Percentiles rank a stretch among this genome's conserved stretches.
Evolutionary conservation across 2,329 filamentous ascomycete genomes (phyloP).

Genomic region (Penicillium brevicompactum): DNA sequence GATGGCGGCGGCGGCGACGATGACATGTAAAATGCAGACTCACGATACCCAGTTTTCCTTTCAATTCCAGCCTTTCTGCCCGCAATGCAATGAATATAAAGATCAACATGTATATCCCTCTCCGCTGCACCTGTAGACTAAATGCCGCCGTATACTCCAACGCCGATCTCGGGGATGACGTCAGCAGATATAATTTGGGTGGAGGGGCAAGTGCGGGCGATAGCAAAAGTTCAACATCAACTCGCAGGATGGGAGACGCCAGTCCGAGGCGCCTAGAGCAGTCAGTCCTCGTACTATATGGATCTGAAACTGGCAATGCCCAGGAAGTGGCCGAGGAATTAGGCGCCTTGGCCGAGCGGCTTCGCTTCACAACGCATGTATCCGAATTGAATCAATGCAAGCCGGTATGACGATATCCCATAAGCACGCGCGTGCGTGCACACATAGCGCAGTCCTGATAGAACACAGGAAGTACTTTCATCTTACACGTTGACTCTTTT

Average conservation of each 20-base stretch:
- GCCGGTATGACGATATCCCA: constrained; percentile 59
- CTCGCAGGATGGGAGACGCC: constrained; percentile 28
- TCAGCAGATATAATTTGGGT: constrained; percentile 24
- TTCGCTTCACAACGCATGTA: constrained; percentile 76
- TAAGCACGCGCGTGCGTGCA: neutral
- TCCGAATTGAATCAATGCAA: constrained; percentile 76
- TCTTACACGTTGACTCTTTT: constrained; percentile 60
- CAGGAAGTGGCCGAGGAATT: constrained; percentile 90
- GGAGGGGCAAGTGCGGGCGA: constrained; percentile 14
- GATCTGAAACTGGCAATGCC: constrained; percentile 91
- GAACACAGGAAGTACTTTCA: constrained; percentile 34
- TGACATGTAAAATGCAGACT: constrained; percentile 35
- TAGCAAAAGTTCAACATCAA: constrained; percentile 2
- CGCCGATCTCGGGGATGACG: constrained; percentile 27
- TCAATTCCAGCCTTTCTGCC: constrained; percentile 9
- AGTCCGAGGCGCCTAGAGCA: constrained; percentile 26
- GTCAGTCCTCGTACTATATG: constrained; percentile 77
- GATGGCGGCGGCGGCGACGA: constrained; percentile 56
- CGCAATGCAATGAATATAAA: too few species aligned
- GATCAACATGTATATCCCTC: too few species aligned
- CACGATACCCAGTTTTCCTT: constrained; percentile 35
- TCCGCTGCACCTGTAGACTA: too few species aligned
- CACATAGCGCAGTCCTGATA: neutral
- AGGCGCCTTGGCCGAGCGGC: constrained; percentile 70
- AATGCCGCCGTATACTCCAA: neutral